Evolutionary conservation across 306 rosid genomes (phyloP), one percentile per base, ranked within the genome.

Genomic region (Boehmeria nivea): DNA sequence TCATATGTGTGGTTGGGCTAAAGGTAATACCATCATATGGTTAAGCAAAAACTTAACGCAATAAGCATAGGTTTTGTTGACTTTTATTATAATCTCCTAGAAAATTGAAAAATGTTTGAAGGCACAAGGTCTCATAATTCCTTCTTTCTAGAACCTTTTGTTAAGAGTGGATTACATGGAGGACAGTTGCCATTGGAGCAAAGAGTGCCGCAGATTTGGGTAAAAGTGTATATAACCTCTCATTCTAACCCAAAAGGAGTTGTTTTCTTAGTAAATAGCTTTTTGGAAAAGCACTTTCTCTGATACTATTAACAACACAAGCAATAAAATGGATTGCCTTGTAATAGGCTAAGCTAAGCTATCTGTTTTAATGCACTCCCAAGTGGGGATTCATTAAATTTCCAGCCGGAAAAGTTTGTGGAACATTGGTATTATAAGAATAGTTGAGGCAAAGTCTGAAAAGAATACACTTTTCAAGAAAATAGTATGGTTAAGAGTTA

Each of bases 11-110:
- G 44, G 43, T 31, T 18, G 43, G 16, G n/a, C 26, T 3, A 31
- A 54, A 33, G 43, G 44, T 54, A 34, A 16, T 18, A 53, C 22
- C 11, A 53, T 28, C 42, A 31, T 27, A 33, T 31, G 43, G 19
- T 18, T 31, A 31, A 22, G 58, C 58, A 25, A 53, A 53, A 53
- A 27, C 43, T 17, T 17, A 53, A 25, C 31, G 33, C 19, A 48
- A 48, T 48, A 9, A 51, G 10, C 39, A 14, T n/a, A 51, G 28
- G 25, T 16, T 25, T n/a, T 15, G 57, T 51, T 27, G 37, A 51
- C 23, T 51, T 26, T 1, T 27, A 13, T 31, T 10, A 31, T 31
- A 51, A 12, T 54, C 59, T 54, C 10, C 26, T 17, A 54, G 8
- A 20, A 12, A 25, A 25, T 23, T 24, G 5, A 45, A 19, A 14